Evolutionary conservation across 805 yeast species (phyloP).

Genomic region (Candida tibetensis): DNA sequence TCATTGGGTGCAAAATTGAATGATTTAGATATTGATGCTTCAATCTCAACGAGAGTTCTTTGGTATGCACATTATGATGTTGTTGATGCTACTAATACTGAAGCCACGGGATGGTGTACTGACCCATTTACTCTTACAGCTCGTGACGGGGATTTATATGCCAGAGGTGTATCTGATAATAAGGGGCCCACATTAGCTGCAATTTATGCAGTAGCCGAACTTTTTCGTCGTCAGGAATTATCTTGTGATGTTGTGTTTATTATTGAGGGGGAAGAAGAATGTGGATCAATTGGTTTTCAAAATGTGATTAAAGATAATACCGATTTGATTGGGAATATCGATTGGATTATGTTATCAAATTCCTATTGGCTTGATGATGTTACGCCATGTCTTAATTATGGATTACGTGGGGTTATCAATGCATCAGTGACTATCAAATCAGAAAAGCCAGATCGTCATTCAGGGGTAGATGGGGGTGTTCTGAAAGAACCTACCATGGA

Average conservation of each 20-base stretch:
- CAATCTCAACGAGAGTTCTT: slow-evolving; percentile 44
- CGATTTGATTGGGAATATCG: slow-evolving; percentile 63
- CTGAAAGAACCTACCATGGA: slow-evolving; percentile 88
- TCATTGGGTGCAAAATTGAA: neutral
- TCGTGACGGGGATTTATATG: slow-evolving; percentile 80
- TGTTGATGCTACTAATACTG: slow-evolving; percentile 64
- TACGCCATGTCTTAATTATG: slow-evolving; percentile 90
- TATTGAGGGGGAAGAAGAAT: slow-evolving; percentile 94
- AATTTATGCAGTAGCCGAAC: slow-evolving; percentile 78
- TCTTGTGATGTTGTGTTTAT: slow-evolving; percentile 75
- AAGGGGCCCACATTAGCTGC: slow-evolving; percentile 92
- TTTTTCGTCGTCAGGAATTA: slow-evolving; percentile 50
- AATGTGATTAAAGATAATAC: slow-evolving; percentile 55
- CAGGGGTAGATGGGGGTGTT: slow-evolving; percentile 96
- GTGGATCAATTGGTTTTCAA: slow-evolving; percentile 85
- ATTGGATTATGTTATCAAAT: slow-evolving; percentile 87
- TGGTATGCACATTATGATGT: slow-evolving; percentile 98
- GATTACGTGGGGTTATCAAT: slow-evolving; percentile 87
- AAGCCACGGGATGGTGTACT: slow-evolving; percentile 61
- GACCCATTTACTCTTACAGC: slow-evolving; percentile 78
- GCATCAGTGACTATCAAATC: slow-evolving; percentile 68
- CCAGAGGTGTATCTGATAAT: slow-evolving; percentile 91
- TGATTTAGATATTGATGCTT: neutral
- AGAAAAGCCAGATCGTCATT: slow-evolving; percentile 84
- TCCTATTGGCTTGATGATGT: slow-evolving; percentile 91